Evolutionary conservation across 2,329 filamentous ascomycete genomes (phyloP).

Genomic region (Phoma sp.): DNA sequence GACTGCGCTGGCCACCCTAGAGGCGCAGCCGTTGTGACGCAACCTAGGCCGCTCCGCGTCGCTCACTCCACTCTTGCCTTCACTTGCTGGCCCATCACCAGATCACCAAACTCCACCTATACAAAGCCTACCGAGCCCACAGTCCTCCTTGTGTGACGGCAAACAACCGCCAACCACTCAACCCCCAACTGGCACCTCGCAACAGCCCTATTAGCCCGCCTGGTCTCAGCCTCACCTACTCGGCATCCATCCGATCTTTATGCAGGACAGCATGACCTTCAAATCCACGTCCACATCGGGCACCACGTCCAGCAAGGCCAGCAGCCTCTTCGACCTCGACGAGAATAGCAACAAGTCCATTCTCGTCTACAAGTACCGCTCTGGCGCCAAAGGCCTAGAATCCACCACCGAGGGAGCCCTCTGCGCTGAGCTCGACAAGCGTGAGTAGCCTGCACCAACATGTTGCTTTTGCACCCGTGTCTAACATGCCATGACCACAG

Average conservation of each 20-base stretch:
- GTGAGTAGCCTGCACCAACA: conserved; percentile 31
- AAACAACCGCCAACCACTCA: conserved; percentile 21
- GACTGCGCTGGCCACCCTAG: conserved; percentile 2
- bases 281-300: conserved; percentile 53
- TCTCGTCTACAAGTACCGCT: conserved; percentile 56
- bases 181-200: not conserved
- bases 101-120: conserved; percentile 36
- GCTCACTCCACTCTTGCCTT: conserved; percentile 22
- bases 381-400: conserved; percentile 48
- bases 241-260: conserved; percentile 19
- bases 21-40: conserved; percentile 36
- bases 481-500: conserved; percentile 39
- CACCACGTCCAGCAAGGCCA: conserved; percentile 46
- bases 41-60: conserved; percentile 35
- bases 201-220: conserved; percentile 28
- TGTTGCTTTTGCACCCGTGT: conserved; percentile 6
- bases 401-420: conserved; percentile 55
- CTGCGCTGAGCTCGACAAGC: conserved; percentile 48
- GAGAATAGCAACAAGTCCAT: conserved; percentile 53
- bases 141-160: conserved; percentile 29
- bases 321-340: conserved; percentile 54
- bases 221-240: conserved; percentile 38
- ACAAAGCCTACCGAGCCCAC: conserved; percentile 35
- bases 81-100: conserved; percentile 34
- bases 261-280: conserved; percentile 49